Evolutionary conservation across 106 monocot species (phyloP), one percentile per base, ranked within the genome.

Genomic region (Allium cepa): DNA sequence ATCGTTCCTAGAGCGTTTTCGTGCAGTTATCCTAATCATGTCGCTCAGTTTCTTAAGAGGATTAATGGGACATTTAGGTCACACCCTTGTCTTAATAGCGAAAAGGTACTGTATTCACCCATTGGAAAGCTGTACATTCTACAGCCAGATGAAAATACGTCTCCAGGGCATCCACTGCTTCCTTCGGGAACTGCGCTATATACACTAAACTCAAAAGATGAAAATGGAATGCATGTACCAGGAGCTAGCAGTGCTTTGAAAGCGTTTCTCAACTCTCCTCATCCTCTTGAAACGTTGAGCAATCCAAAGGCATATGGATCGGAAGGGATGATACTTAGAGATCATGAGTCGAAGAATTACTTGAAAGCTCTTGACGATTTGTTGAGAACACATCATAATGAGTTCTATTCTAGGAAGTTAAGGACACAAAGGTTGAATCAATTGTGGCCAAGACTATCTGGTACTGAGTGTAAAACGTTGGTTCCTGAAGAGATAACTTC

Each of bases 1-100:
- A 94, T 94, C 65, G 94, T 94, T 1, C 94, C 94, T 9, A 64
- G 94, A 47, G 94, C 94, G 5, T 94, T 94, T 82, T 89, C 94
- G 14, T 94, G 94, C 79, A 75, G 46, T 64, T 94, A 88, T 58
- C 91, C 94, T 0, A 66, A 75, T 52, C 90, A 91, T 47, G 81
- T 85, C 10, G 81, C 85, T 12, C 73, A 75, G 26, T 49, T 94
- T 9, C 87, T 94, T 60, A 88, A 79, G 72, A 80, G 88, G 3
- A 78, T 94, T 50, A 91, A 84, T 67, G 66, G 77, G 16, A 47
- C 76, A 45, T 88, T 94, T 68, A 70, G 79, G 1, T 66, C 79
- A 11, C 94, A 94, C 59, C 91, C 90, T 27, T 94, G 94, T 68
- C 90, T 94, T 56, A 81, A 85, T 73, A 64, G 50, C 4, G 79